Conservation (phyloP, 345 rosid genomes). For the Syzygium aromaticum region DNA sequence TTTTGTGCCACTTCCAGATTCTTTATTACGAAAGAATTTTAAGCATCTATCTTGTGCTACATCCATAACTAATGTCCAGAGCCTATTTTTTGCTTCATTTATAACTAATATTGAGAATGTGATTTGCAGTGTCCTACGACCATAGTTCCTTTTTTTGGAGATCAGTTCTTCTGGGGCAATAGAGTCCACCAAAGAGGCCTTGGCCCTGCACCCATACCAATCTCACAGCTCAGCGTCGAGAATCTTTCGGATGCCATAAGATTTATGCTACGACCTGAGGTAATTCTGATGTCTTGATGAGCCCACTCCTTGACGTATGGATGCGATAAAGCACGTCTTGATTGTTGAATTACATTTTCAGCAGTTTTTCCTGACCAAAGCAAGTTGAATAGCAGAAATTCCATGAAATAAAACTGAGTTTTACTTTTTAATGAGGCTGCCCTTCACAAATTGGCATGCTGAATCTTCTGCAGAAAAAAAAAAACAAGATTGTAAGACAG, state of each 20-base stretch:
- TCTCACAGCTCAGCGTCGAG: constrained; percentile 64
- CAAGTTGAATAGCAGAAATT: background rate
- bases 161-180: constrained; percentile 98
- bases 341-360: background rate
- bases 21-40: background rate
- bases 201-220: constrained; percentile 85
- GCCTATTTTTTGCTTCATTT: background rate
- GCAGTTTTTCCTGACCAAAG: background rate
- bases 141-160: constrained; percentile 94
- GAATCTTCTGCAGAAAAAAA: background rate
- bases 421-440: background rate
- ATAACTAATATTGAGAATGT: background rate
- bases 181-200: constrained; percentile 57
- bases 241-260: constrained; percentile 67
- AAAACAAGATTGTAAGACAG: background rate
- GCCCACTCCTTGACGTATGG: background rate
- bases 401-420: background rate
- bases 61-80: background rate
- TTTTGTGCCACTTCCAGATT: background rate
- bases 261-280: constrained; percentile 96
- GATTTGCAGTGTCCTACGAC: constrained; percentile 85
- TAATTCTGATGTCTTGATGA: constrained; percentile 12
- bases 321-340: background rate
- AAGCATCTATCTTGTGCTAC: background rate
- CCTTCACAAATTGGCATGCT: background rate